Evolutionary conservation across 306 rosid species (phyloP).

Genomic region (Vigna unguiculata): DNA sequence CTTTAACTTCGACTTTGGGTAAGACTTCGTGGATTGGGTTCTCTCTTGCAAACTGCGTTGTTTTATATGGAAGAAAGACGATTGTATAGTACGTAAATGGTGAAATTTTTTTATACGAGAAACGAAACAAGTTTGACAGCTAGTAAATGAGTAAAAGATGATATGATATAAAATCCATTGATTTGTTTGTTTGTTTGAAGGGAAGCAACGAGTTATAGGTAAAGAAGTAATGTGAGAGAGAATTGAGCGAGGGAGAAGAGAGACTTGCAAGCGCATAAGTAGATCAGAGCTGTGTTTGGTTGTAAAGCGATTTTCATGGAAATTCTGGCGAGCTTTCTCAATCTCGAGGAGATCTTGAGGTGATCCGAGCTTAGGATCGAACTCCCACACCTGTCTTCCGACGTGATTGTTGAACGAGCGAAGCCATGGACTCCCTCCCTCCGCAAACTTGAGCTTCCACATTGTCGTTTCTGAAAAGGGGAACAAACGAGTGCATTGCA

Average conservation of each 20-base stretch:
- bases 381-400: slow-evolving; percentile 89
- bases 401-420: slow-evolving; percentile 67
- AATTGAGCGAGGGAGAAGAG: neutral
- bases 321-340: slow-evolving; percentile 62
- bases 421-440: slow-evolving; percentile 78
- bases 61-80: neutral
- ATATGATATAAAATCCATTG: neutral
- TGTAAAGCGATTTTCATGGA: slow-evolving; percentile 56
- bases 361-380: slow-evolving; percentile 66
- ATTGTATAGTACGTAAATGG: neutral
- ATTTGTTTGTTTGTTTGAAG: no score
- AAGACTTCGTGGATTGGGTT: slow-evolving; percentile 49
- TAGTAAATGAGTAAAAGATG: neutral
- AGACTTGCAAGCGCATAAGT: slow-evolving; percentile 84
- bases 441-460: slow-evolving; percentile 91
- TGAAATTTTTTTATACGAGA: neutral
- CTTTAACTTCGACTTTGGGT: slow-evolving; percentile 76
- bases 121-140: slow-evolving; percentile 6
- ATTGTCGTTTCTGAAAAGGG: slow-evolving; percentile 50
- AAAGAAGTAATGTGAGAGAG: no score
- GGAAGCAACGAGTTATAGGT: neutral
- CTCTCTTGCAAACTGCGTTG: slow-evolving; percentile 67
- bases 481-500: neutral
- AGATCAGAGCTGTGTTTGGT: slow-evolving; percentile 80
- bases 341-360: slow-evolving; percentile 56